phyloP scores from a whole-genome alignment of 352 stramenopile species.

The Pythium aphanidermatum region DNA sequence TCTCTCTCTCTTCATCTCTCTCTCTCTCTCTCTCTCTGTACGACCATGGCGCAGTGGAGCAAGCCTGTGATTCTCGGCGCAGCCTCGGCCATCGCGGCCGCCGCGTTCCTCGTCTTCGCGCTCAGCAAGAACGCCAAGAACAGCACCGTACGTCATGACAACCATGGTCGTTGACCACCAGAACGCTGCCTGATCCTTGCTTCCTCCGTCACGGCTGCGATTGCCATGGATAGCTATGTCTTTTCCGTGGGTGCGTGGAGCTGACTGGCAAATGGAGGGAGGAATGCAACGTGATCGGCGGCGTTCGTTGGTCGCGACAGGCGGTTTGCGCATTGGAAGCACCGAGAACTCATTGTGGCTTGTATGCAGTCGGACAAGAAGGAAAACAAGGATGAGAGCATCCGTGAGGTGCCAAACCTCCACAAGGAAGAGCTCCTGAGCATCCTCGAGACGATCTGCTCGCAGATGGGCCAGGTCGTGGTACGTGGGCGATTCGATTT shows the following conservation, averaged over 20 bases:
- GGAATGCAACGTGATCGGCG: too few relatives aligned
- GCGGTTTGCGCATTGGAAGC: too few relatives aligned
- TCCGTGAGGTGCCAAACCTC: slow-evolving; percentile 76
- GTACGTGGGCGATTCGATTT: slow-evolving; percentile 36
- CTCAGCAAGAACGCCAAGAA: slow-evolving; percentile 29
- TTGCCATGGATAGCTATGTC: background rate
- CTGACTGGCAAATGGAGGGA: too few relatives aligned
- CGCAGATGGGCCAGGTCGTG: slow-evolving; percentile 86
- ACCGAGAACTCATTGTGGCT: background rate
- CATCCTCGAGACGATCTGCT: slow-evolving; percentile 85
- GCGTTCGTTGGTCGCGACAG: too few relatives aligned
- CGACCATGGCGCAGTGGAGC: slow-evolving; percentile 64
- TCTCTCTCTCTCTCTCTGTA: background rate
- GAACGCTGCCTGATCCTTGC: background rate
- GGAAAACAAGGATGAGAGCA: slow-evolving; percentile 45
- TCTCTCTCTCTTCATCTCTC: background rate
- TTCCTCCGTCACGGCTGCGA: too few relatives aligned
- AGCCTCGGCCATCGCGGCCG: slow-evolving; percentile 53
- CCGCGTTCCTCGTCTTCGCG: slow-evolving; percentile 48
- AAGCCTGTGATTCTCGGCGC: slow-evolving; percentile 76
- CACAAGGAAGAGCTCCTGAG: slow-evolving; percentile 85
- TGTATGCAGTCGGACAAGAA: slow-evolving; percentile 41
- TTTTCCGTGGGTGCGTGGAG: background rate
- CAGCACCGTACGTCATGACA: slow-evolving; percentile 26
- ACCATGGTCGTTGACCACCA: background rate